phyloP scores from a whole-genome alignment of 2,329 filamentous ascomycete genomes.

The Penicillium sp. region DNA sequence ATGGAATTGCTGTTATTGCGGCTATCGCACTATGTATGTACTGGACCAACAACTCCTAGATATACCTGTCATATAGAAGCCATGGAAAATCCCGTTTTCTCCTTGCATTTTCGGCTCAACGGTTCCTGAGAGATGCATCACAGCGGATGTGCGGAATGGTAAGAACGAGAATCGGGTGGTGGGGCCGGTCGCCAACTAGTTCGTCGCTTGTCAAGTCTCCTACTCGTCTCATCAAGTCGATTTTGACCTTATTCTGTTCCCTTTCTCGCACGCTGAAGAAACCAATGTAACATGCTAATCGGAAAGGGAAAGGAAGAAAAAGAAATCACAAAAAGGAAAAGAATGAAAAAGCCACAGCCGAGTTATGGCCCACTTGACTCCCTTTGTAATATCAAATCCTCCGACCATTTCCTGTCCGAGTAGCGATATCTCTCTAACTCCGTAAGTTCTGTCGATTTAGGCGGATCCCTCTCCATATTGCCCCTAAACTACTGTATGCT shows the following conservation, averaged over 20 bases:
- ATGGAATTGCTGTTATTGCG: too few species aligned
- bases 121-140: slow-evolving; percentile 5
- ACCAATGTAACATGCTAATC: too few species aligned
- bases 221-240: neutral
- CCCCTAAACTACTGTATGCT: slow-evolving; percentile 22
- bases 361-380: neutral
- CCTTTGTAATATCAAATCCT: neutral
- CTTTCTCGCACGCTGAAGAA: neutral
- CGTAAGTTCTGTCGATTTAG: neutral
- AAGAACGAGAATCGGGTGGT: slow-evolving; percentile 3
- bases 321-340: neutral
- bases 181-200: neutral
- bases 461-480: slow-evolving; percentile 11
- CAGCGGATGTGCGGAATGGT: slow-evolving; percentile 7
- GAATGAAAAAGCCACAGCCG: slow-evolving; percentile 5
- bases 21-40: neutral
- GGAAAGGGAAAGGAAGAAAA: neutral
- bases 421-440: neutral
- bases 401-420: slow-evolving; percentile 2
- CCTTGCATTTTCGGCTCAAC: slow-evolving; percentile 7
- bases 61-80: slow-evolving; percentile 5
- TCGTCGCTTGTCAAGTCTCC: neutral
- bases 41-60: neutral
- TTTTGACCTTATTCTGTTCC: neutral
- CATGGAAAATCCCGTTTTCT: neutral